phyloP scores from a whole-genome alignment of 192 early-diverging fungal genomes.

The Martensiomyces pterosporus region DNA sequence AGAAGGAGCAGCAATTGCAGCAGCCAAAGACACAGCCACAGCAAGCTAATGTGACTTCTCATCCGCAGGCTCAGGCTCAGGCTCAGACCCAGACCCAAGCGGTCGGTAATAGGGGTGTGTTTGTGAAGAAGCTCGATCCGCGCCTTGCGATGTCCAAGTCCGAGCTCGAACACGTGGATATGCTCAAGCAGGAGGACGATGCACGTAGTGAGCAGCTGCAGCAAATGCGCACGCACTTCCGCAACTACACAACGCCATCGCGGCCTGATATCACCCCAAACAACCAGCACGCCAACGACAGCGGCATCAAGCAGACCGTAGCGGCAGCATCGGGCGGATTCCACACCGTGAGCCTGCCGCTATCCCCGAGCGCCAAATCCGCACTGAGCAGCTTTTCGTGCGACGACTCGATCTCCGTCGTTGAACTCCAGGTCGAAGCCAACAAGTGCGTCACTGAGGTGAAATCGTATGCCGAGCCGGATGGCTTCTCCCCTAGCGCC shows the following conservation, averaged over 20 bases:
- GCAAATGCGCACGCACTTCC: conserved; percentile 34
- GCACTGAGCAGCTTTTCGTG: conserved; percentile 27
- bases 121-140: conserved; percentile 40
- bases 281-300: conserved; percentile 41
- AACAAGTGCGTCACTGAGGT: conserved; percentile 23
- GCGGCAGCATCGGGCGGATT: conserved; percentile 49
- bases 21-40: neutral
- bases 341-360: conserved; percentile 47
- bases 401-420: conserved; percentile 34
- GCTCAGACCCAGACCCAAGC: neutral
- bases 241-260: conserved; percentile 15
- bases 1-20: neutral
- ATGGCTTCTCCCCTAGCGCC: conserved; percentile 33
- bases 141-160: conserved; percentile 46
- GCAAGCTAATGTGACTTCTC: neutral
- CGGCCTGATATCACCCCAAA: conserved; percentile 6
- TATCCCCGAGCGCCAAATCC: conserved; percentile 21
- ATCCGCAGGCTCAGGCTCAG: neutral
- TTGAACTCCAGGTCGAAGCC: conserved; percentile 39
- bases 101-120: conserved; percentile 19
- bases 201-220: conserved; percentile 48
- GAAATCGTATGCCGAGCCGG: conserved; percentile 28
- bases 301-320: conserved; percentile 32
- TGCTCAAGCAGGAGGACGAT: conserved; percentile 43
- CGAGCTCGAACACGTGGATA: conserved; percentile 45